Conservation (phyloP, 345 rosid genomes). For the Combretum micranthum region DNA sequence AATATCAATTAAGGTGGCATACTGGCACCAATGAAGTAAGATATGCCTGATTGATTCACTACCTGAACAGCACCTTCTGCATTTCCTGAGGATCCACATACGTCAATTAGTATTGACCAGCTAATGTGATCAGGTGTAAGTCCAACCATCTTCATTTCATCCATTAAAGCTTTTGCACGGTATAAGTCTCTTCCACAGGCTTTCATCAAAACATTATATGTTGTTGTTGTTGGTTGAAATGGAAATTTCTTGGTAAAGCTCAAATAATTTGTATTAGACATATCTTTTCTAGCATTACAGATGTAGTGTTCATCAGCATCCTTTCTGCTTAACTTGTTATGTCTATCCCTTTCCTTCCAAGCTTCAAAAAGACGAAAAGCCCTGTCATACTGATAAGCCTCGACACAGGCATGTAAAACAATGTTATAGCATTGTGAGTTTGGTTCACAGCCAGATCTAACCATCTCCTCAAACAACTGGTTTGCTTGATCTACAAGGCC, state of each 20-base stretch:
- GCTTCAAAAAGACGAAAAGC: conserved; percentile 79
- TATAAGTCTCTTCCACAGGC: conserved; percentile 72
- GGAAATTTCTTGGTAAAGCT: conserved; percentile 37
- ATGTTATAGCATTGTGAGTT: conserved; percentile 82
- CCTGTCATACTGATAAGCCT: conserved; percentile 80
- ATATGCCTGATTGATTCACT: conserved; percentile 3
- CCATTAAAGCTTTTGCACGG: conserved; percentile 66
- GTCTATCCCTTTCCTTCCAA: conserved; percentile 45
- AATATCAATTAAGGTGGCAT: too few species aligned
- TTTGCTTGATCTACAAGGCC: conserved; percentile 80
- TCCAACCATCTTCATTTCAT: conserved; percentile 73
- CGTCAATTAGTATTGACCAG: conserved; percentile 82
- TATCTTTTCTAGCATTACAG: conserved; percentile 10
- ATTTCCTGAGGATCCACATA: conserved; percentile 69
- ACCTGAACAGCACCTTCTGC: conserved; percentile 75
- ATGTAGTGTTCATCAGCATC: background rate
- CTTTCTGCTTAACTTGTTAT: conserved; percentile 19
- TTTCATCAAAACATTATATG: conserved; percentile 75
- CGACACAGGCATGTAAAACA: conserved; percentile 84
- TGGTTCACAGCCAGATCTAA: conserved; percentile 74
- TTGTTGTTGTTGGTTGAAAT: conserved; percentile 64
- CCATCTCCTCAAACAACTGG: conserved; percentile 76
- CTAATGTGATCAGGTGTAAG: conserved; percentile 69
- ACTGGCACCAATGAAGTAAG: too few species aligned
- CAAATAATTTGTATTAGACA: conserved; percentile 25